A percentile compares a stretch with the other conserved stretches of the same genome.
Conservation (phyloP, 1,284 basidiomycete genomes). For the Puccinia brachypodii region DNA sequence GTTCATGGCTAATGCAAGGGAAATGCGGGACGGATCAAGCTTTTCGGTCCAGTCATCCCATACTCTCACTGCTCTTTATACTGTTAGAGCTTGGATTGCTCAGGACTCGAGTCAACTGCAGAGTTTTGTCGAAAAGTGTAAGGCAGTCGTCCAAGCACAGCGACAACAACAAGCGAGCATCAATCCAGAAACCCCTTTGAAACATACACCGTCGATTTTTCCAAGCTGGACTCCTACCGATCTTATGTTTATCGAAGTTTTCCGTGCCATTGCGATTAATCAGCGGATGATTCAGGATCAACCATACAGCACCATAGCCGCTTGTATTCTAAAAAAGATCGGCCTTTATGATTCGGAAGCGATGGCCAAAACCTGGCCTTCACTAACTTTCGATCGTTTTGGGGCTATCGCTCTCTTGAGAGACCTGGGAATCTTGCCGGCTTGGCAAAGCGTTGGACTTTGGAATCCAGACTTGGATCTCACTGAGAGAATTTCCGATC, state of each 20-base stretch:
- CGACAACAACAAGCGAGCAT: conserved; percentile 19
- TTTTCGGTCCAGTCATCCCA: conserved; percentile 71
- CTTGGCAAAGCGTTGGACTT: conserved; percentile 48
- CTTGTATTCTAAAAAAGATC: conserved; percentile 40
- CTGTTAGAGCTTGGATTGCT: conserved; percentile 64
- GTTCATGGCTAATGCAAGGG: conserved; percentile 66
- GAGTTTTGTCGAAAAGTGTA: conserved; percentile 48
- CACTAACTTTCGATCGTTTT: conserved; percentile 46
- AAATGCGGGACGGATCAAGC: conserved; percentile 64
- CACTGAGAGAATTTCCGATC: conserved; percentile 26
- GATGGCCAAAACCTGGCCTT: conserved; percentile 44
- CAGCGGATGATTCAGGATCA: conserved; percentile 49
- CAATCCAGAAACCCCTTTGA: not conserved
- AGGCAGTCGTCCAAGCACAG: conserved; percentile 23
- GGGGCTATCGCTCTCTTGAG: conserved; percentile 41
- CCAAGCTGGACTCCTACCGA: conserved; percentile 38
- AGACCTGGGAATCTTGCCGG: conserved; percentile 41
- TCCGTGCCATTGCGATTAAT: conserved; percentile 42
- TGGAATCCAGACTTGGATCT: conserved; percentile 46
- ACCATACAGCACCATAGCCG: conserved; percentile 44
- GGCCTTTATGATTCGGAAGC: conserved; percentile 46
- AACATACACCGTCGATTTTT: conserved; percentile 40
- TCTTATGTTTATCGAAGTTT: conserved; percentile 44
- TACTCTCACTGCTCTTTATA: conserved; percentile 65
- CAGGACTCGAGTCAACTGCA: conserved; percentile 49